Evolutionary conservation across 345 rosid genomes (phyloP), one percentile per base, ranked within the genome.

Genomic region (Camelina neglecta): DNA sequence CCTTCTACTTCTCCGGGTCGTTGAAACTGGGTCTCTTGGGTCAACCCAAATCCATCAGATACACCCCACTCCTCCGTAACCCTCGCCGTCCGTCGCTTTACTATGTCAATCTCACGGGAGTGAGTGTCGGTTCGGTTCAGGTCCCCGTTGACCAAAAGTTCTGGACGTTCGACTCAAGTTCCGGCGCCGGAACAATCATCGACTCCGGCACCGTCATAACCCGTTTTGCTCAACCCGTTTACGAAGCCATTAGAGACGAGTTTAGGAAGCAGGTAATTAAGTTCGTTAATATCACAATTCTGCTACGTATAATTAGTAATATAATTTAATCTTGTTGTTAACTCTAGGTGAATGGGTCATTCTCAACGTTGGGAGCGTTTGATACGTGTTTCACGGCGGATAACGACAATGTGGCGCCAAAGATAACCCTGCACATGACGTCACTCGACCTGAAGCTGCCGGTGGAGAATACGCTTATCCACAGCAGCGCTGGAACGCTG

Each of bases 201-300:
- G 98, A 93, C 39, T 93, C 97, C 23, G 98, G 98, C 2, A 89
- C 96, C 1, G 97, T 91, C 0, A 90, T 93, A 51, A 93, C 98
- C 79, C 90, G 97, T 41, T 91, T 93, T 33, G 67, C 72, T 10
- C 80, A 79, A 56, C 91, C 96, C 31, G 58, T 87, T 39, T 93
- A 93, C 74, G 55, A 51, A 2, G 90, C 90, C 13, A 74, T 83
- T 16, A 81, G 92, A 44, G 89, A 88, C 36, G 98, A 91, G 84
- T 89, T 93, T 59, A 83, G 93, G 55, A 93, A 84, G 49, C 96
- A 91, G 58, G 87, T 84, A 13, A 38, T 8, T 38, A 48, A 12
- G 38, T 73, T 26, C 35, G 26, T 44, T 24, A 47, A 33, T 59
- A 58, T 58, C 58, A 8, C 29, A 42, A 3, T 24, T 38, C 8